Base-by-base conservation (phyloP, 2,329 filamentous ascomycete genomes). In the Hymenoscyphus albidus region DNA sequence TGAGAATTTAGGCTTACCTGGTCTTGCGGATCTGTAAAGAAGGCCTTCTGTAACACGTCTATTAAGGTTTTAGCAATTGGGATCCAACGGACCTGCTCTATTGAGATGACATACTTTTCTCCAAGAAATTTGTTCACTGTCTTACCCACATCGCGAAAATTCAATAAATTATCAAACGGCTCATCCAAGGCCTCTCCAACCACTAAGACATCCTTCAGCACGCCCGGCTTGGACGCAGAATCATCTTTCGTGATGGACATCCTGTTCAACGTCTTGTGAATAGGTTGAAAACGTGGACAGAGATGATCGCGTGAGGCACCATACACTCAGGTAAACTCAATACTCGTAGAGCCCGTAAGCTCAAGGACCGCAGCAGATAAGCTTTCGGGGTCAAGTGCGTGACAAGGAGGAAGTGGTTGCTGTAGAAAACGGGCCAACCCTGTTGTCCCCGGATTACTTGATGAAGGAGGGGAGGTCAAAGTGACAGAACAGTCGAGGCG, bases 131-230 rank as follows among this genome's bases (percentile, higher is more conserved):
- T 73, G 71, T 93, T 93, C 70, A 92, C 80, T 0, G 85, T 87
- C 67, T 81, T 79, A 51, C 88, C 90, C 55, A 93, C 87, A 80
- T 94, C 91, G 64, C 91, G 86, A 74, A 93, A 92, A 76, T 94
- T 94, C 71, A 88, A 78, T 60, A 93, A 81, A 61, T 82, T 83
- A 65, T 87, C 80, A 69, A 89, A 80, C 12, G 65, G 63, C 14
- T 38, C 58, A 3, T 13, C 31, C 1, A 40, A 38, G 16, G 51
- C 31, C 38, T 64, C 56, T 18, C 31, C 44, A 12, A 27, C 44
- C 1, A 51, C 44, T 4, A 10, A 7, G 44, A 51, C 44, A 22
- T 22, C 39, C 39, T 58, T 42, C 61, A 32, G 39, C 32, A 63
- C 32, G 18, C 51, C 61, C 16, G 18, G 22, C 16, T 35, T 32